Conservation (phyloP, 1,284 basidiomycete genomes). For the Pyrrhoderma noxium region DNA sequence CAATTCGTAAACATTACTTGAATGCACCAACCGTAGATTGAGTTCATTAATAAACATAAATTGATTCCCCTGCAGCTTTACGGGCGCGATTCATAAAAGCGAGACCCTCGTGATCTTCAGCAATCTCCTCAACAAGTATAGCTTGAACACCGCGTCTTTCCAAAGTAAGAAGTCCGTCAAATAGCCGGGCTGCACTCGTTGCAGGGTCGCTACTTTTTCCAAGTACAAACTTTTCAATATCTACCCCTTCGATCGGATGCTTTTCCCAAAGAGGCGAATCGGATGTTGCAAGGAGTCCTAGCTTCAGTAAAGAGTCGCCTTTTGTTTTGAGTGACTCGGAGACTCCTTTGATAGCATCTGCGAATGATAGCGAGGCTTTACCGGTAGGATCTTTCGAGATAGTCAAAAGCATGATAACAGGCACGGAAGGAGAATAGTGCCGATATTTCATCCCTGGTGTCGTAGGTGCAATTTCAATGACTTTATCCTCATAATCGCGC, state of each 20-base stretch:
- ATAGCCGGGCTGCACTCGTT: slow-evolving; percentile 74
- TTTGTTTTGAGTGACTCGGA: background rate
- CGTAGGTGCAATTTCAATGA: slow-evolving; percentile 71
- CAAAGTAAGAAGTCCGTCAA: slow-evolving; percentile 81
- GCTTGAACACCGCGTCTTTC: slow-evolving; percentile 72
- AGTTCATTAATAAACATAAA: background rate
- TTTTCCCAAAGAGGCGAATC: slow-evolving; percentile 50
- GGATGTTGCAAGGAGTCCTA: slow-evolving; percentile 66
- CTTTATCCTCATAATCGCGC: slow-evolving; percentile 63
- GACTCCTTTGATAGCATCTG: slow-evolving; percentile 33
- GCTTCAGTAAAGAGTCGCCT: slow-evolving; percentile 27
- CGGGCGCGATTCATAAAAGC: slow-evolving; percentile 98
- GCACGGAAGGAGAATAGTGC: slow-evolving; percentile 90
- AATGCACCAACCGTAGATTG: no score
- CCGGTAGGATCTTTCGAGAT: slow-evolving; percentile 33
- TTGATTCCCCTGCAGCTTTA: slow-evolving; percentile 76
- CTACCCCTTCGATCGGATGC: slow-evolving; percentile 41
- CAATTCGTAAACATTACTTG: no score
- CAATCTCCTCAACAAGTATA: slow-evolving; percentile 85
- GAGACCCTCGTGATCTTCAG: slow-evolving; percentile 78
- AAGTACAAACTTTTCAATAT: slow-evolving; percentile 43
- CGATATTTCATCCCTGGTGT: slow-evolving; percentile 99
- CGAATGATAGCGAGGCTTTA: slow-evolving; percentile 25
- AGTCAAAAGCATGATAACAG: slow-evolving; percentile 70
- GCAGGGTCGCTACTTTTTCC: slow-evolving; percentile 58